phyloP scores from a whole-genome alignment of 371 early-diverging fungal genomes.

The Entomophthora muscae region DNA sequence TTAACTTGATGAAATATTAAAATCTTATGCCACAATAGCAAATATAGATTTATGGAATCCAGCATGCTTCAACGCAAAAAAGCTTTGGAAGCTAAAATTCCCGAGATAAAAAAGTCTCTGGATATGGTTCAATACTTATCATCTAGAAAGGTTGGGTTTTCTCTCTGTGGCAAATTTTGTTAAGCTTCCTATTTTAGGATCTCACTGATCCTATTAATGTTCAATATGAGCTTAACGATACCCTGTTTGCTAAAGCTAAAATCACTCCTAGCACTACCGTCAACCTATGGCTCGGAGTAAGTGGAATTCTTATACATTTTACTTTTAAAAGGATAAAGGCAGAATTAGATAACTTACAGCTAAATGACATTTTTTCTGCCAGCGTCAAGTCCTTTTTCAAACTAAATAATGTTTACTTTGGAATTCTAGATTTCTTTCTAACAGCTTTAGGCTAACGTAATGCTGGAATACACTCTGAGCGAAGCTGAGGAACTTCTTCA shows the following conservation, averaged over 20 bases:
- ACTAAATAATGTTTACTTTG: no score
- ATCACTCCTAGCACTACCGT: slow-evolving; percentile 60
- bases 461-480: slow-evolving; percentile 84
- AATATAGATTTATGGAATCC: slow-evolving; percentile 93
- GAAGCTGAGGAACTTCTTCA: slow-evolving; percentile 71
- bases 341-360: no score
- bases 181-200: slow-evolving; percentile 17
- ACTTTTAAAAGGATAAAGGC: no score
- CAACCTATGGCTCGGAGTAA: slow-evolving; percentile 89
- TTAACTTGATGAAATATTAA: no score
- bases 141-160: slow-evolving; percentile 24
- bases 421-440: not conserved
- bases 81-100: slow-evolving; percentile 75
- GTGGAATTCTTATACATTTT: no score
- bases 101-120: slow-evolving; percentile 88
- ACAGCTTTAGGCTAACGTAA: slow-evolving; percentile 69
- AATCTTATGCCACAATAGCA: slow-evolving; percentile 29
- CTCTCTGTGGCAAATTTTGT: not conserved
- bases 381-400: no score
- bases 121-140: slow-evolving; percentile 64
- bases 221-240: slow-evolving; percentile 85
- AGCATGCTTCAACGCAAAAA: slow-evolving; percentile 65
- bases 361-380: no score
- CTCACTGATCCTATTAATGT: slow-evolving; percentile 56
- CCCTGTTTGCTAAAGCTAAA: slow-evolving; percentile 73